Base-by-base conservation (phyloP, 1,284 basidiomycete genomes). In the Phenoliferia sp. region DNA sequence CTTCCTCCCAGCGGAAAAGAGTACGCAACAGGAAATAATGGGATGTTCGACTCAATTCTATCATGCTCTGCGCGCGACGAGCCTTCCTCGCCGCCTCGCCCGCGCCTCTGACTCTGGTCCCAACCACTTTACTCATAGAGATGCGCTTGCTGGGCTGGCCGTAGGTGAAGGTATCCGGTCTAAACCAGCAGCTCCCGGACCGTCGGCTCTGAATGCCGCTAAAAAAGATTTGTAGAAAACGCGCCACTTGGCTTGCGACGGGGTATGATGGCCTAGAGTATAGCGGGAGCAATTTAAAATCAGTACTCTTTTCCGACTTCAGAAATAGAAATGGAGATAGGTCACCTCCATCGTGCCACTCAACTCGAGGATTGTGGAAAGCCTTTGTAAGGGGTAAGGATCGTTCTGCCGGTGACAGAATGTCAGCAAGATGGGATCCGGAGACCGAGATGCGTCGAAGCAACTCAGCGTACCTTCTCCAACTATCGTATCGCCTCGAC, bases 401-500 rank as follows among this genome's bases (percentile, higher is more conserved):
- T 31, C 89, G 82, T 75, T 90, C 91, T 69, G 29, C 2, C 10
- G 3, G 6, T 1, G 19, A 10, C 2, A 3, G 19, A 15, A 55
- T n/a, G n/a, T 1, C 2, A 35, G 32, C 35, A 56, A 29, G 7
- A 32, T 35, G 35, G 9, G 10, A 0, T 19, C 17, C 19, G 19
- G 12, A 34, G 5, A 3, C 16, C 7, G 26, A 3, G n/a, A n/a
- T n/a, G n/a, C n/a, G n/a, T n/a, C n/a, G n/a, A n/a, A n/a, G n/a
- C n/a, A n/a, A 16, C n/a, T 2, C 48, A 5, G 28, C 68, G 36
- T 10, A 67, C 68, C 70, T 72, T 86, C 85, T 3, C 86, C 80
- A 3, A 95, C 89, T 48, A 95, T 84, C 17, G 91, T 84, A 74
- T 95, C 92, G 56, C 84, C 92, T 74, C 82, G 84, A 5, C 93